Base-by-base conservation (phyloP, 2,329 filamentous ascomycete species). In the Penicillium corylophilum region DNA sequence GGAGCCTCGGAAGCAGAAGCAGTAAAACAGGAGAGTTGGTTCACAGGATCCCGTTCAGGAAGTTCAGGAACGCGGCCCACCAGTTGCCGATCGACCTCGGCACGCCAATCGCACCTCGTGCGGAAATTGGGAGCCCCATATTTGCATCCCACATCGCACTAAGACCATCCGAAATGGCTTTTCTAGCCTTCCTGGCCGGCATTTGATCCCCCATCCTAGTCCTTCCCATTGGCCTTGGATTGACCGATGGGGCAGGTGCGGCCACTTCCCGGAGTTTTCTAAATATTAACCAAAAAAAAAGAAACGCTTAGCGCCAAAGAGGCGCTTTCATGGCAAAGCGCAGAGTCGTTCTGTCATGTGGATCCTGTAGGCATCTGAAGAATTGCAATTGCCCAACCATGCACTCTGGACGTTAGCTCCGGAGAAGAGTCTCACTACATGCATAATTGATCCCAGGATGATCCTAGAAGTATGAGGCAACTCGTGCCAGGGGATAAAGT, bases 121-220 rank as follows among this genome's bases (percentile, higher is more conserved):
- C 44, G 59, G 59, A 63, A 62, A 63, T 63, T 62, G 51, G 52
- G 45, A 44, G 43, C 54, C 56, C 61, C 61, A 59, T 57, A 42
- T 22, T 15, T 28, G 38, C 10, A 43, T 53, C 44, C 44, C 51
- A 59, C 31, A 52, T 51, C 48, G 48, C 51, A 43, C 46, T 31
- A 9, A 24, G 15, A 6, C 39, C 18, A 15, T 10, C 20, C 38
- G 12, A 13, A 36, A 36, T 12, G 20, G 5, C 36, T 22, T 39
- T 6, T 10, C 38, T 40, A 24, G 38, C 10, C 23, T 41, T 26
- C 22, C 10, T 15, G 6, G 20, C n/a, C 48, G 48, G 52, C 36
- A 51, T 50, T 47, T 53, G 46, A 31, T 42, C 38, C 24, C 24
- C 24, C 28, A 23, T 29, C 24, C n/a, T 16, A 22, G n/a, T 16